These are phyloP conservation scores for Fusarium austroafricanum DNA, from an alignment of 2,329 filamentous ascomycete genomes.

Conservation along the genomic window DNA sequence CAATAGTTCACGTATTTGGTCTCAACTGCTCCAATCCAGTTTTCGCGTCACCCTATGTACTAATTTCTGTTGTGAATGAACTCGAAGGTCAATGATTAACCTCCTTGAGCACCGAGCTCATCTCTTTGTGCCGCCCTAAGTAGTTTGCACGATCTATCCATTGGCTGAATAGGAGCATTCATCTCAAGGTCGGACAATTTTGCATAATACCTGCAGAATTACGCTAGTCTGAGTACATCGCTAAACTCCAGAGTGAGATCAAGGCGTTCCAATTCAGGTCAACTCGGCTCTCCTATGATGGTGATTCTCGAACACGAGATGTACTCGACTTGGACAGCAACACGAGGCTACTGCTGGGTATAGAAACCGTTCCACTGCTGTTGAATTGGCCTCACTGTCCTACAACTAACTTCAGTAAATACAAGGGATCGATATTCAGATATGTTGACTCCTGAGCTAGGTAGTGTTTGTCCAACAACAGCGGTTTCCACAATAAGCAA, in stretches of 20 bases:
- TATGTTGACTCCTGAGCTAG: slow-evolving; percentile 2
- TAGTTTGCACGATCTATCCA: slow-evolving; percentile 7
- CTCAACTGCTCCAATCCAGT: neutral
- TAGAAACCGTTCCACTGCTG: slow-evolving; percentile 12
- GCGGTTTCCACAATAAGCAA: slow-evolving; percentile 16
- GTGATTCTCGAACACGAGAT: slow-evolving; percentile 13
- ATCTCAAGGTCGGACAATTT: slow-evolving; percentile 2
- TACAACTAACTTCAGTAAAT: slow-evolving; percentile 13
- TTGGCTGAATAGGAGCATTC: neutral
- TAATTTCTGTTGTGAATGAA: neutral
- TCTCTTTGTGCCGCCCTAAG: slow-evolving; percentile 9
- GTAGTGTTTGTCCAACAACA: slow-evolving; percentile 9
- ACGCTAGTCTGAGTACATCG: neutral
- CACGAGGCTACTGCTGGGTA: slow-evolving; percentile 7
- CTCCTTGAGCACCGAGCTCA: neutral
- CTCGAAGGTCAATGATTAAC: neutral
- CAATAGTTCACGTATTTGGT: neutral
- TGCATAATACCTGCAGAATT: neutral
- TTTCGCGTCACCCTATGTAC: slow-evolving; percentile 8
- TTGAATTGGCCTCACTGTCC: slow-evolving; percentile 14
- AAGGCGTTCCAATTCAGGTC: slow-evolving; percentile 7
- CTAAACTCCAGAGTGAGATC: slow-evolving; percentile 7
- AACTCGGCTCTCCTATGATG: neutral
- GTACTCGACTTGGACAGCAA: neutral
- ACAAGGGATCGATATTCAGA: slow-evolving; percentile 13